Evolutionary conservation across 345 rosid genomes (phyloP), one percentile per base, ranked within the genome.

Genomic region (Garcia nutans): DNA sequence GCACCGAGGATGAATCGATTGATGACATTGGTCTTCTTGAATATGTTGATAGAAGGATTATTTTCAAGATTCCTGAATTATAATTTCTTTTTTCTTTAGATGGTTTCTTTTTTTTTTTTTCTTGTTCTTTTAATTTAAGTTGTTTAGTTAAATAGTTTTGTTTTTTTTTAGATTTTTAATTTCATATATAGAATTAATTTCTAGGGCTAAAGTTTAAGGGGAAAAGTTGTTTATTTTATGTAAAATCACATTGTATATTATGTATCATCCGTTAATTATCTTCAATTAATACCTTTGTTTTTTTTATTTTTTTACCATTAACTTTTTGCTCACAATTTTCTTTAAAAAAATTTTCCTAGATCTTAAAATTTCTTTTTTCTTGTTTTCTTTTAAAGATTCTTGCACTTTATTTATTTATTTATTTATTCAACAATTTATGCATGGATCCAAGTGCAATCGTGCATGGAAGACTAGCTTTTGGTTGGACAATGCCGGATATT

Each of bases 1-100:
- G 66, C 73, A 59, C 69, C 1, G 85, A 77, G 31, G 88, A 83
- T 71, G 79, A 84, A 52, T 83, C 87, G 1, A 83, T 85, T 69
- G 91, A 84, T 67, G 91, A 89, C 24, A 84, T 89, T 85, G 92
- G 94, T 41, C 82, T 93, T 60, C 86, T 91, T 65, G 94, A 93
- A 81, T 87, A 85, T 57, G 94, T 91, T 12, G 97, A 93, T 79
- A 82, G 87, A 57, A 70, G 82, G 74, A 81, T 91, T 76, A 44
- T 87, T 63, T 91, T 93, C 82, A 88, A 85, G 70, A 62, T 78
- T 42, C 81, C 77, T 55, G 88, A 85, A 63, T 70, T 84, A 41
- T 81, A 65, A 65, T 68, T 56, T 37, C 5, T 6, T 37, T 37
- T 37, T 37, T 37, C 41, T 37, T 37, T 33, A n/a, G 3, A 19